Conservation (phyloP, 2,329 filamentous ascomycete genomes). For the Aspergillus luchuensis region DNA sequence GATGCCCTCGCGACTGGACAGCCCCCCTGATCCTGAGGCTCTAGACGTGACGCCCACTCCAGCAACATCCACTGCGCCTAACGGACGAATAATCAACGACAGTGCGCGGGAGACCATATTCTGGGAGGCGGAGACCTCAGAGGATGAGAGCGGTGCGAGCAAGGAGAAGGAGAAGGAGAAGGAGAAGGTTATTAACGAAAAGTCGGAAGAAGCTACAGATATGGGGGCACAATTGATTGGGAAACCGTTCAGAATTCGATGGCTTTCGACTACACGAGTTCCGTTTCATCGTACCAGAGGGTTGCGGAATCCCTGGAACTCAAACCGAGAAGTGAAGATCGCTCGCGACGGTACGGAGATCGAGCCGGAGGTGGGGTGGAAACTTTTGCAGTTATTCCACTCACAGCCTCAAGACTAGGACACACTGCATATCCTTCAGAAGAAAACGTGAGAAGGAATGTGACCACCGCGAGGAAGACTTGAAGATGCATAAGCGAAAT, state of each 20-base stretch:
- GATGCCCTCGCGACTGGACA: slow-evolving; percentile 67
- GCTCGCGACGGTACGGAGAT: slow-evolving; percentile 92
- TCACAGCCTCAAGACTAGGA: slow-evolving; percentile 33
- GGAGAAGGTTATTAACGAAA: slow-evolving; percentile 52
- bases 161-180: slow-evolving; percentile 47
- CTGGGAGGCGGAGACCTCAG: slow-evolving; percentile 79
- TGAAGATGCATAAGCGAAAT: not conserved
- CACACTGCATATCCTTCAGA: too few species aligned
- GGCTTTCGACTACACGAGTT: slow-evolving; percentile 79
- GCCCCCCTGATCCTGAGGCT: slow-evolving; percentile 62
- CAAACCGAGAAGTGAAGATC: slow-evolving; percentile 93
- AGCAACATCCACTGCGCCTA: slow-evolving; percentile 75
- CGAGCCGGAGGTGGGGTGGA: slow-evolving; percentile 76
- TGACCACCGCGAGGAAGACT: not conserved
- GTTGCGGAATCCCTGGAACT: slow-evolving; percentile 90
- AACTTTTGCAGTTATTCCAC: slow-evolving; percentile 78
- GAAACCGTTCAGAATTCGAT: slow-evolving; percentile 87
- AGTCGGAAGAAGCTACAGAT: slow-evolving; percentile 44
- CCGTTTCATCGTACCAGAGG: slow-evolving; percentile 89
- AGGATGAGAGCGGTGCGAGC: slow-evolving; percentile 39
- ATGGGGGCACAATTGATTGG: slow-evolving; percentile 71
- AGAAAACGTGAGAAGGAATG: not conserved
- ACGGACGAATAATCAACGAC: slow-evolving; percentile 87
- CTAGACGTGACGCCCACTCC: slow-evolving; percentile 79
- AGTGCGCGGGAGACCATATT: slow-evolving; percentile 94